phyloP scores from a whole-genome alignment of 2,329 filamentous ascomycete species.

The Aspergillus novofumigatus region DNA sequence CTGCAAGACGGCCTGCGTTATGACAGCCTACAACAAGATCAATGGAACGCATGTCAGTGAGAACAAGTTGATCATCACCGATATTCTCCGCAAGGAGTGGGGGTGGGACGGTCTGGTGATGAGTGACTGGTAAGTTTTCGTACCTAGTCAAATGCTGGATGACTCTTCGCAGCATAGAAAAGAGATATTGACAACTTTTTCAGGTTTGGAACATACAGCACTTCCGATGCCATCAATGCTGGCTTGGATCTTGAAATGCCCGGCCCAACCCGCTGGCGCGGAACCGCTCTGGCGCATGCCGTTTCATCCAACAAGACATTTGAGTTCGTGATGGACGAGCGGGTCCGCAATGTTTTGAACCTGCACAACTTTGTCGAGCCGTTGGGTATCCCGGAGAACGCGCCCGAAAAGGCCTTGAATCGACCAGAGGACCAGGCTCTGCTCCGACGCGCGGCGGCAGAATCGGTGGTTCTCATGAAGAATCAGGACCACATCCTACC shows the following conservation, averaged over 20 bases:
- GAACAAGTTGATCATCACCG: conserved; percentile 37
- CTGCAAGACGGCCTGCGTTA: conserved; percentile 52
- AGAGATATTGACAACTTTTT: not conserved
- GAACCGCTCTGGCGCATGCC: conserved; percentile 36
- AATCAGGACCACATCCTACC: conserved; percentile 64
- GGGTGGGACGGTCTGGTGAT: conserved; percentile 44
- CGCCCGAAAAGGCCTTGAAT: conserved; percentile 52
- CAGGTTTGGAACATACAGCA: conserved; percentile 46
- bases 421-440: conserved; percentile 60
- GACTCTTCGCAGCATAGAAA: not conserved
- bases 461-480: conserved; percentile 70
- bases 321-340: conserved; percentile 53
- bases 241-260: conserved; percentile 48
- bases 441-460: conserved; percentile 61
- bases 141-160: not conserved
- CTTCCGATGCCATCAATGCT: conserved; percentile 42
- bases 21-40: conserved; percentile 58
- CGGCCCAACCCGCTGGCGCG: conserved; percentile 43
- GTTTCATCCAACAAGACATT: conserved; percentile 55
- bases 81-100: conserved; percentile 46
- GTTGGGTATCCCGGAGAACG: conserved; percentile 53
- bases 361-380: conserved; percentile 56
- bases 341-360: conserved; percentile 55
- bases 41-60: conserved; percentile 49
- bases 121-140: conserved; percentile 41